Conservation (phyloP, 2,329 filamentous ascomycete species). For the Tolypocladium tundrense region DNA sequence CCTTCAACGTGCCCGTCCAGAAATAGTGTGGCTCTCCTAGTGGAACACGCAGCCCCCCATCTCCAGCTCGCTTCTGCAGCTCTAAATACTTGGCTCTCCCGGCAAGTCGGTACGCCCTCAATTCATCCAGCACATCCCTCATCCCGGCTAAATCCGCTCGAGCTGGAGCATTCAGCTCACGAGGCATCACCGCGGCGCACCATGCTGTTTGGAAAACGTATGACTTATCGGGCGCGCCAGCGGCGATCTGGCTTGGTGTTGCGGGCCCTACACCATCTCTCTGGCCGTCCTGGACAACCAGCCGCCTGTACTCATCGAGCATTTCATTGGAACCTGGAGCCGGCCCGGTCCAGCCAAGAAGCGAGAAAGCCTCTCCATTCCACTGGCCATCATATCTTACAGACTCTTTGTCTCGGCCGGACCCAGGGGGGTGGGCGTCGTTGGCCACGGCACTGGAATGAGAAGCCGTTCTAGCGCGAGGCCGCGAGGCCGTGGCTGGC, state of each 20-base stretch:
- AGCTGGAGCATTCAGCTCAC: slow-evolving; percentile 15
- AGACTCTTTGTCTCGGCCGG: slow-evolving; percentile 11
- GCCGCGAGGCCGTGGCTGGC: slow-evolving; percentile 3
- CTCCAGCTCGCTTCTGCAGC: slow-evolving; percentile 6
- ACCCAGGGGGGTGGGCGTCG: neutral
- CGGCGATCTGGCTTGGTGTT: slow-evolving; percentile 36
- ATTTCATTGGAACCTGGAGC: slow-evolving; percentile 23
- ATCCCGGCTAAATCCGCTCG: slow-evolving; percentile 23
- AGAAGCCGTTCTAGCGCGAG: neutral
- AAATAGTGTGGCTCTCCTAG: slow-evolving; percentile 21
- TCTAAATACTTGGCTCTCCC: slow-evolving; percentile 19
- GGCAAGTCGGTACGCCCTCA: slow-evolving; percentile 27
- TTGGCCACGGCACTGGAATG: slow-evolving; percentile 3
- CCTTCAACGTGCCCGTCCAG: slow-evolving; percentile 29
- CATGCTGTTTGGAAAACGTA: slow-evolving; percentile 42
- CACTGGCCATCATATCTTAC: slow-evolving; percentile 13
- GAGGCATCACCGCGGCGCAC: slow-evolving; percentile 35
- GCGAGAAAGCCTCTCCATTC: slow-evolving; percentile 14
- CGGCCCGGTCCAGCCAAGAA: slow-evolving; percentile 37
- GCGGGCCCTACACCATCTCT: slow-evolving; percentile 31
- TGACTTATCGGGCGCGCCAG: slow-evolving; percentile 35
- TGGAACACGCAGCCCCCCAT: slow-evolving; percentile 2
- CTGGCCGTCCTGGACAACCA: slow-evolving; percentile 26
- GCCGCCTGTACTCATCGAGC: slow-evolving; percentile 36
- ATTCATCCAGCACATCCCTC: slow-evolving; percentile 30